phyloP scores from a whole-genome alignment of 2,329 filamentous ascomycete species.

The Ilyonectria sp. region DNA sequence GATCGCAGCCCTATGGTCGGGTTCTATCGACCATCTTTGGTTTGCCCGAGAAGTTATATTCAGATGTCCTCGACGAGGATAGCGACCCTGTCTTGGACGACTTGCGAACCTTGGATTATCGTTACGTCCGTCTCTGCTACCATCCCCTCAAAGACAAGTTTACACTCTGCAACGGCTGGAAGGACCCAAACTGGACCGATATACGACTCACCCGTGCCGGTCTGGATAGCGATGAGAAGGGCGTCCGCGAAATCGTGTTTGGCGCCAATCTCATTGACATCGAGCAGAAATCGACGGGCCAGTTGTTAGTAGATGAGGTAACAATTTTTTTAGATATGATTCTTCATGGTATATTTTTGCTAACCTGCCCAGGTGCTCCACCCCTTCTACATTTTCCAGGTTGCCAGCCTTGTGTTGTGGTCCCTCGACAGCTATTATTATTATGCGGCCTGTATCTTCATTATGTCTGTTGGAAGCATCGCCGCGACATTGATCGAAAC shows the following conservation, averaged over 20 bases:
- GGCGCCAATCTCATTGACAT: conserved; percentile 94
- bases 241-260: conserved; percentile 87
- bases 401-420: conserved; percentile 95
- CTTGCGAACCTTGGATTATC: conserved; percentile 88
- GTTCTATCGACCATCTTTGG: conserved; percentile 78
- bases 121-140: conserved; percentile 94
- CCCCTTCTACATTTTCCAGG: conserved; percentile 98
- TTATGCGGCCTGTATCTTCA: conserved; percentile 94
- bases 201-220: conserved; percentile 82
- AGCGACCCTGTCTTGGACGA: conserved; percentile 82
- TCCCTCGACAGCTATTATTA: conserved; percentile 98
- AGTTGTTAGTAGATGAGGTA: conserved; percentile 91
- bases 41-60: conserved; percentile 71
- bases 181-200: conserved; percentile 90
- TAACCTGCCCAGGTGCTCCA: conserved; percentile 79
- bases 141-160: conserved; percentile 93
- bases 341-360: background rate
- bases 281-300: conserved; percentile 86
- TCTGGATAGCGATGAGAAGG: conserved; percentile 90
- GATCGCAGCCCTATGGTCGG: conserved; percentile 66
- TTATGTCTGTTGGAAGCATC: conserved; percentile 95
- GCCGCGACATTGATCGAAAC: conserved; percentile 92
- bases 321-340: conserved; percentile 16
- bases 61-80: conserved; percentile 70
- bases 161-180: conserved; percentile 89